Conservation (phyloP, 2,329 filamentous ascomycete genomes). For the Ambrosiella beaveri region DNA sequence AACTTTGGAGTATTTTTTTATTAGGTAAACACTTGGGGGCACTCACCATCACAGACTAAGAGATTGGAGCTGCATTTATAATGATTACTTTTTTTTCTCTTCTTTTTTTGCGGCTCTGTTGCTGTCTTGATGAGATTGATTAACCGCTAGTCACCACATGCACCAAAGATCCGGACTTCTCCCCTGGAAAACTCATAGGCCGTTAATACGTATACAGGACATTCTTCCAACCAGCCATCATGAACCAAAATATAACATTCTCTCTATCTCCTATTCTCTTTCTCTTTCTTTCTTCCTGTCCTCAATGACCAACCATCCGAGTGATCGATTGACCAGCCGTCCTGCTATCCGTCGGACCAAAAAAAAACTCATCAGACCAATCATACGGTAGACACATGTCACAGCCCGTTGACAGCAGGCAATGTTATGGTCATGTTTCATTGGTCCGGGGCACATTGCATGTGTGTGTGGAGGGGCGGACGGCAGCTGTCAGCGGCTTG, state of each 20-base stretch:
- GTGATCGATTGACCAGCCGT: neutral
- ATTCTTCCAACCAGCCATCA: neutral
- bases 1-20: too few species aligned
- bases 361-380: neutral
- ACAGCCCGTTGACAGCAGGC: neutral
- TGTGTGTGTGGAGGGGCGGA: neutral
- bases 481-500: neutral
- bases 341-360: neutral
- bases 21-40: too few species aligned
- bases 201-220: too few species aligned
- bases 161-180: neutral
- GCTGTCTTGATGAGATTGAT: neutral
- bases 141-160: neutral
- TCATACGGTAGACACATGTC: neutral
- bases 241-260: neutral
- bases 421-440: neutral
- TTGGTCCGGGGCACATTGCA: neutral
- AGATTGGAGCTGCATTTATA: neutral
- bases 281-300: neutral
- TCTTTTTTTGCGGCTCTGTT: neutral
- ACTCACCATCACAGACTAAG: too few species aligned
- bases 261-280: neutral
- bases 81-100: neutral
- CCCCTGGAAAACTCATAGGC: too few species aligned
- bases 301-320: neutral